Conservation (phyloP, 2,329 filamentous ascomycete genomes). For the Verticillium tricorpus region DNA sequence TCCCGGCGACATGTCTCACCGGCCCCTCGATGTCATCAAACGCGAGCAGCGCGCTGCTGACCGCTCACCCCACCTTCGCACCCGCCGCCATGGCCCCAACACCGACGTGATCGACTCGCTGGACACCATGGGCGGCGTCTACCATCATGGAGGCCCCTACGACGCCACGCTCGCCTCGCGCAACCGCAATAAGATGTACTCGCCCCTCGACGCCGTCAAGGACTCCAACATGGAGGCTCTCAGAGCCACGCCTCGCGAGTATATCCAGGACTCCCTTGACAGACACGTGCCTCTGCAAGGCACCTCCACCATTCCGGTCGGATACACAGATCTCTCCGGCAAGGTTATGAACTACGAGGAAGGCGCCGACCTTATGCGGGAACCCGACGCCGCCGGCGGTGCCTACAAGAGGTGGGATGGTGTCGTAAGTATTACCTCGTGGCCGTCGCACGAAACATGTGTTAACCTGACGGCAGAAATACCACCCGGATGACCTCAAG, state of each 20-base stretch:
- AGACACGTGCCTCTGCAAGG: conserved; percentile 79
- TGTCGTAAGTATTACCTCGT: conserved; percentile 51
- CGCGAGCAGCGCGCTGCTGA: conserved; percentile 62
- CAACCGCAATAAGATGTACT: conserved; percentile 58
- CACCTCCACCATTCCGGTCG: conserved; percentile 70
- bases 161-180: conserved; percentile 74
- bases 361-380: conserved; percentile 80
- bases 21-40: conserved; percentile 63
- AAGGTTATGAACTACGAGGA: conserved; percentile 74
- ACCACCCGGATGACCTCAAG: conserved; percentile 73
- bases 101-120: conserved; percentile 79
- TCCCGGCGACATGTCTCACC: conserved; percentile 59
- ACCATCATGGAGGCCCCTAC: conserved; percentile 89
- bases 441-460: not conserved
- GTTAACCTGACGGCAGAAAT: conserved; percentile 41
- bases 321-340: conserved; percentile 63
- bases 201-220: conserved; percentile 73
- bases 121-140: conserved; percentile 62
- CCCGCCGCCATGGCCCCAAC: conserved; percentile 59
- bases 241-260: conserved; percentile 74
- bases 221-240: conserved; percentile 72
- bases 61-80: conserved; percentile 60
- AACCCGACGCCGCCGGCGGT: conserved; percentile 62
- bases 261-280: conserved; percentile 67
- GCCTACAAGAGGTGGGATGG: conserved; percentile 73